phyloP scores from a whole-genome alignment of 108 stramenopile species.

The Nitzschia inconspicua region DNA sequence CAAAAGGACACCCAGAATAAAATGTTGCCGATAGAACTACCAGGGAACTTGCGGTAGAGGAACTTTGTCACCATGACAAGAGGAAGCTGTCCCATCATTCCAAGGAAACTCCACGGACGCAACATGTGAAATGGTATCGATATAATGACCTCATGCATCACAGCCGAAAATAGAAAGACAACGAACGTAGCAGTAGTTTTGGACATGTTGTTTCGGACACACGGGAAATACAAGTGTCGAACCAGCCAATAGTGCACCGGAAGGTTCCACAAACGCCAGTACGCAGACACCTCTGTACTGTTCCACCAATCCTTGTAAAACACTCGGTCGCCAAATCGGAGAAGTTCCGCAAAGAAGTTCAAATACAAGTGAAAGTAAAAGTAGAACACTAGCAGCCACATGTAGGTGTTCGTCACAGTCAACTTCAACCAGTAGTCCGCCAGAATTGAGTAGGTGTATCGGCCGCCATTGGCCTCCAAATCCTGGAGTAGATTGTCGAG shows the following conservation, averaged over 20 bases:
- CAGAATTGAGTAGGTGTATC: conserved; percentile 41
- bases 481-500: conserved; percentile 54
- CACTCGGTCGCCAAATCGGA: conserved; percentile 89
- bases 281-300: conserved; percentile 77
- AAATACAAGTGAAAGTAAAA: conserved; percentile 88
- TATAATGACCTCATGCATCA: conserved; percentile 90
- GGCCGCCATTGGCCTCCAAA: conserved; percentile 50
- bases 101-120: conserved; percentile 75
- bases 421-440: conserved; percentile 77
- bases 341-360: conserved; percentile 88
- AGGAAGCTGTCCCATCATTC: conserved; percentile 93
- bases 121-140: conserved; percentile 87
- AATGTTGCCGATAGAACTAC: conserved; percentile 64
- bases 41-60: conserved; percentile 53
- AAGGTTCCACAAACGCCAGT: conserved; percentile 94
- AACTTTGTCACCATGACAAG: conserved; percentile 82
- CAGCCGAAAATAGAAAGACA: conserved; percentile 88
- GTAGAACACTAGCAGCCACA: conserved; percentile 93
- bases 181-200: conserved; percentile 70
- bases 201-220: conserved; percentile 59
- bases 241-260: conserved; percentile 95
- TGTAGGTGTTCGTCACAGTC: conserved; percentile 79
- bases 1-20: conserved; percentile 87
- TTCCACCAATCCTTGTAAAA: conserved; percentile 94
- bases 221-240: conserved; percentile 91